Evolutionary conservation across 176 grass and related monocot species (phyloP).

Genomic region (Avena eriantha): DNA sequence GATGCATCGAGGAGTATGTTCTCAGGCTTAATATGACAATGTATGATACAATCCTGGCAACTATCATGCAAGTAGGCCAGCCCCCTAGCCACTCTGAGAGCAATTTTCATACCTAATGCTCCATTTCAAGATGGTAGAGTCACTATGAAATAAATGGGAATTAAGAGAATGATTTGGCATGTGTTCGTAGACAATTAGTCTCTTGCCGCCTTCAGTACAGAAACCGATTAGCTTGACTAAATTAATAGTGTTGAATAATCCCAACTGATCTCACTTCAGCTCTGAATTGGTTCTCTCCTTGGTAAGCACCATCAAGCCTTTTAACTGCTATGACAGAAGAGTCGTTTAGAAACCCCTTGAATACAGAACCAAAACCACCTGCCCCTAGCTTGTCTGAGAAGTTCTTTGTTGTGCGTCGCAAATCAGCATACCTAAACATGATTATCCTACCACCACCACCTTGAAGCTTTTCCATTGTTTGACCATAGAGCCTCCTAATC

Average conservation of each 20-base stretch:
- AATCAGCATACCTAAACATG: slow-evolving; percentile 38
- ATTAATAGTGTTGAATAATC: background rate
- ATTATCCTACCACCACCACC: background rate
- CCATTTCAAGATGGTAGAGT: background rate
- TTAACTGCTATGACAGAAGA: background rate
- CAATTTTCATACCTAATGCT: background rate
- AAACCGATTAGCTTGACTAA: background rate
- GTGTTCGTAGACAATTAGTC: background rate
- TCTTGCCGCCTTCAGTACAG: background rate
- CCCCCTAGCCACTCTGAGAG: background rate
- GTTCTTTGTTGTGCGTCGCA: slow-evolving; percentile 38
- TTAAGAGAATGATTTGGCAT: background rate
- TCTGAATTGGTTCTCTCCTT: background rate
- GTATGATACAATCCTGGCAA: background rate
- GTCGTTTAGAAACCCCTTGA: background rate
- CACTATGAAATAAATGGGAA: background rate
- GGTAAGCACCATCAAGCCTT: background rate
- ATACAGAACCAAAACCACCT: background rate
- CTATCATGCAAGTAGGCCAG: background rate
- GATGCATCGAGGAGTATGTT: slow-evolving; percentile 45
- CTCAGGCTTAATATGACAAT: slow-evolving; percentile 61
- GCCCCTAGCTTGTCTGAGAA: background rate
- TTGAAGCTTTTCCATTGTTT: slow-evolving; percentile 23
- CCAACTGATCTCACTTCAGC: background rate
- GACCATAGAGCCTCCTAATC: background rate